Conservation (phyloP, 2,329 filamentous ascomycete species). For the Fusarium proliferatum region DNA sequence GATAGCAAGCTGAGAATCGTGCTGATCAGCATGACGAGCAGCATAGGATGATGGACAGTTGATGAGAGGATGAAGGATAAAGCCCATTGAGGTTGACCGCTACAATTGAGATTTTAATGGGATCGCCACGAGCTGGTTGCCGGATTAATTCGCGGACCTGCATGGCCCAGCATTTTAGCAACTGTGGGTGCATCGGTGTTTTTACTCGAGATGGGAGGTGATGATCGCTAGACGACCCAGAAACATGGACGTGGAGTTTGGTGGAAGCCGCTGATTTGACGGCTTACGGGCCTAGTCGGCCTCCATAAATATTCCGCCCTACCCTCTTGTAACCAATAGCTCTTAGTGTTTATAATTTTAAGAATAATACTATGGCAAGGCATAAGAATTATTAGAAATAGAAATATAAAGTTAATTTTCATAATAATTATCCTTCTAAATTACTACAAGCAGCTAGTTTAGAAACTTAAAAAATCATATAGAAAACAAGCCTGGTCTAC, state of each 20-base stretch:
- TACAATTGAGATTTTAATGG: rapidly evolving
- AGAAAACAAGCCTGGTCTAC: too few relatives aligned
- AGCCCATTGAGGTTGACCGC: rapidly evolving
- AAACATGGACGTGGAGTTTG: neutral
- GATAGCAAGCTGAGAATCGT: neutral
- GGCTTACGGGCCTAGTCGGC: neutral
- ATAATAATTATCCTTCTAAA: too few relatives aligned
- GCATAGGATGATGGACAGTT: neutral
- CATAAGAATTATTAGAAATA: too few relatives aligned
- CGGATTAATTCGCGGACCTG: neutral
- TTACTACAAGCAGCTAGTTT: too few relatives aligned
- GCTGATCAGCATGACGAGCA: neutral
- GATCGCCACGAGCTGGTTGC: neutral
- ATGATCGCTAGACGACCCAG: neutral
- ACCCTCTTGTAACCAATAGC: neutral
- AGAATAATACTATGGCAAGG: too few relatives aligned
- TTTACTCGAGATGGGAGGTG: neutral
- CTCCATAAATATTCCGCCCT: neutral
- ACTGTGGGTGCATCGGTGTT: neutral
- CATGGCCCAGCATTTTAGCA: neutral
- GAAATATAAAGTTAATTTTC: too few relatives aligned
- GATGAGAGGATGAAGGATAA: rapidly evolving
- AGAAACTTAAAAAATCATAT: too few relatives aligned
- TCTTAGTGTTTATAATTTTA: too few relatives aligned
- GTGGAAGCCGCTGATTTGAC: neutral